Base-by-base conservation (phyloP, 2,329 filamentous ascomycete genomes). In the Lojkania enalia region DNA sequence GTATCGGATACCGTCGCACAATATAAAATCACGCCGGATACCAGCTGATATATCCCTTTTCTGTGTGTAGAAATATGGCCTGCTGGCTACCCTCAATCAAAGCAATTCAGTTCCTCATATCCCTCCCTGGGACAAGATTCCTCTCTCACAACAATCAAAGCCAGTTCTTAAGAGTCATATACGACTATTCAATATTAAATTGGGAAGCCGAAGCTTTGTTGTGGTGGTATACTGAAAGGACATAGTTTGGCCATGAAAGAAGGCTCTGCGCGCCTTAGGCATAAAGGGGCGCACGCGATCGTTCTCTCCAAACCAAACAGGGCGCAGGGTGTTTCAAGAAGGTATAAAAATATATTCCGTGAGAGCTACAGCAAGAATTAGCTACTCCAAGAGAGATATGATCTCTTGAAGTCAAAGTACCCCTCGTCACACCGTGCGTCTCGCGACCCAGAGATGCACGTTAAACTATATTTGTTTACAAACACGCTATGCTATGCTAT, bases 281-380 rank as follows among this genome's bases (percentile, higher is more conserved):
- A n/a, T 23, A 33, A 40, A 35, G 20, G 4, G 15, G 30, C 7
- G 30, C 9, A 33, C 15, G 16, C 20, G 20, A 39, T 40, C 20
- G 20, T 45, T 25, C 14, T 45, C 27, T n/a, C 35, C 14, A 29
- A 29, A 32, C 36, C 14, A 35, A 40, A 45, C 18, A 23, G 18
- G 11, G 35, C 20, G 20, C 11, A 39, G 27, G 11, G 21, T 21
- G 18, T 45, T 36, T 45, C 35, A 45, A 45, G 42, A 39, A 39
- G 42, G 19, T 40, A 25, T 35, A 45, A 16, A 33, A 45, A 40
- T 27, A n/a, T 39, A 25, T 45, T 45, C 42, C 42, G 42, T 35
- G 5, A 33, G 27, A 27, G 5, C 5, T 35, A 27, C 15, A 35
- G 16, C 20, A 39, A 45, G 20, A 32, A 6, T 19, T 35, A 40